Evolutionary conservation across 495 filamentous ascomycete species (phyloP).

Genomic region (Lichenothelia convexa): DNA sequence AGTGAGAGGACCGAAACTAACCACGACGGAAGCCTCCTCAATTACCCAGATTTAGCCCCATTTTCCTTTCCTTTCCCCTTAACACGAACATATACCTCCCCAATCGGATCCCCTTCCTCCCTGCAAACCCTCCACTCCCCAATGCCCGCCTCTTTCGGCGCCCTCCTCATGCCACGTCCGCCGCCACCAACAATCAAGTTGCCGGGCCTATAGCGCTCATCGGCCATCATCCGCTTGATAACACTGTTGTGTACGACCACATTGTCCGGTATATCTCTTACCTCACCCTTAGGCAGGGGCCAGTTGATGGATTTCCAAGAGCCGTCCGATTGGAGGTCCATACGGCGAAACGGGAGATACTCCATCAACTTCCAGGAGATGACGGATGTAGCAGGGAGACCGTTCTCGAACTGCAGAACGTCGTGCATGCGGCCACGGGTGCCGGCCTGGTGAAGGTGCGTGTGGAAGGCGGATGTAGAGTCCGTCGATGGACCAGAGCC

Average conservation of each 20-base stretch:
- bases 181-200: conserved; percentile 71
- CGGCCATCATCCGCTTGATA: conserved; percentile 48
- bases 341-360: conserved; percentile 65
- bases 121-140: conserved; percentile 54
- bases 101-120: conserved; percentile 44
- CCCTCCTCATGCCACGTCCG: conserved; percentile 45
- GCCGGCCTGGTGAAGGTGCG: conserved; percentile 37
- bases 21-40: no score
- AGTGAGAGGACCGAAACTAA: no score
- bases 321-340: conserved; percentile 58
- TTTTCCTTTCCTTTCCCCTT: background rate
- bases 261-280: conserved; percentile 57
- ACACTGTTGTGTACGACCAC: conserved; percentile 58
- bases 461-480: conserved; percentile 23
- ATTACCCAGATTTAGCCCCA: no score
- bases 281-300: conserved; percentile 65
- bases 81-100: conserved; percentile 26
- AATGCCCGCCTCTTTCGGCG: conserved; percentile 42
- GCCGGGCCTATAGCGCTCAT: conserved; percentile 52
- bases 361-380: conserved; percentile 71
- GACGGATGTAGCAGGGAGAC: conserved; percentile 37
- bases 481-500: background rate
- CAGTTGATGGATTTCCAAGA: conserved; percentile 68
- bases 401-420: conserved; percentile 48
- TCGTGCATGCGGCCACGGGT: conserved; percentile 55